A percentile compares a stretch with the other conserved stretches of the same genome.
phyloP scores from a whole-genome alignment of 345 rosid species.

The Streptanthus diversifolius region DNA sequence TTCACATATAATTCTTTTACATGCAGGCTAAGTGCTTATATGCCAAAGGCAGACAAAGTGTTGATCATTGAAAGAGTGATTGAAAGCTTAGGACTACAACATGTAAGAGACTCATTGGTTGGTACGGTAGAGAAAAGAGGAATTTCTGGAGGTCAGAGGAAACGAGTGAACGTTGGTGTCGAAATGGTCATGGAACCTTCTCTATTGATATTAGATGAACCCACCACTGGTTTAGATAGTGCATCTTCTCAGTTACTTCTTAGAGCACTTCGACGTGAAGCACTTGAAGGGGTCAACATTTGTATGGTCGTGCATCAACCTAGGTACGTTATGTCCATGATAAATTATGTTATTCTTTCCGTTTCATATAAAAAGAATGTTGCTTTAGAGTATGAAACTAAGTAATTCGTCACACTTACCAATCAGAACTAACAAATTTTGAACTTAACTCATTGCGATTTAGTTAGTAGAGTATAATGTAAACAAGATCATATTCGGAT shows the following conservation, averaged over 20 bases:
- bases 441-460: too few relatives aligned
- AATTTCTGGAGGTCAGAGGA: conserved; percentile 93
- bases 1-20: neutral
- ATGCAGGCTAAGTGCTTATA: conserved; percentile 63
- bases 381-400: too few relatives aligned
- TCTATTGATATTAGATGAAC: conserved; percentile 80
- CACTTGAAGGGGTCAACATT: conserved; percentile 86
- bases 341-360: too few relatives aligned
- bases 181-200: conserved; percentile 99
- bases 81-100: conserved; percentile 77
- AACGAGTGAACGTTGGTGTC: conserved; percentile 86
- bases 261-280: conserved; percentile 81
- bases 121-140: conserved; percentile 90
- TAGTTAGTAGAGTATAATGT: too few relatives aligned
- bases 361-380: too few relatives aligned
- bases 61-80: conserved; percentile 88
- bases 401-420: too few relatives aligned
- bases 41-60: conserved; percentile 86
- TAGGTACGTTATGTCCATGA: conserved; percentile 35
- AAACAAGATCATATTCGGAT: neutral
- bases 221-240: conserved; percentile 89
- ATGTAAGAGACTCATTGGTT: conserved; percentile 77
- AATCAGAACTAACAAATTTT: too few relatives aligned
- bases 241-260: conserved; percentile 81
- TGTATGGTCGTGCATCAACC: conserved; percentile 92